Percentiles rank a stretch among this genome's conserved stretches.
phyloP scores from a whole-genome alignment of 257 asterid genomes.

The Solanum pennellii region DNA sequence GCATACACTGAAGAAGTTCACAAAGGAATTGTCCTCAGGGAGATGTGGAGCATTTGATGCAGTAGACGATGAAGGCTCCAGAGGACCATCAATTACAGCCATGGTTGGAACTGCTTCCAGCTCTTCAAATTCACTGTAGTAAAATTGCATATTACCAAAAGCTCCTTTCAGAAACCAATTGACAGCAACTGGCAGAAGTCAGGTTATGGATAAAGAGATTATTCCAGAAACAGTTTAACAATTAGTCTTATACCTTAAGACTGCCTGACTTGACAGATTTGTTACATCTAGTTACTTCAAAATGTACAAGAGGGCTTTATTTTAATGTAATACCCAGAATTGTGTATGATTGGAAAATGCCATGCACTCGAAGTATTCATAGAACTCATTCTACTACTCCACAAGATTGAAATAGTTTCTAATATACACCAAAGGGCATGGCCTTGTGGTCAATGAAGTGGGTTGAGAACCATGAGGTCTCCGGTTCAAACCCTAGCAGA shows the following conservation, averaged over 20 bases:
- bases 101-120: constrained; percentile 87
- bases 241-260: neutral
- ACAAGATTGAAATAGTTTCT: neutral
- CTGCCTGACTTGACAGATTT: neutral
- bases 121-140: constrained; percentile 76
- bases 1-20: constrained; percentile 80
- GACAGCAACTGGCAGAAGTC: neutral
- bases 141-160: neutral
- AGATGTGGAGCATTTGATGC: constrained; percentile 35
- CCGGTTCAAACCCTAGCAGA: neutral
- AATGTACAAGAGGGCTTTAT: neutral
- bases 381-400: neutral
- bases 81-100: constrained; percentile 81
- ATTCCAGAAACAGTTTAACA: neutral
- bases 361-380: neutral
- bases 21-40: constrained; percentile 73
- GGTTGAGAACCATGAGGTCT: neutral
- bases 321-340: neutral
- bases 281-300: neutral
- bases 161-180: neutral
- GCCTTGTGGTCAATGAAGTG: neutral
- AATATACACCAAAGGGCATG: neutral
- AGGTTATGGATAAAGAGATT: neutral
- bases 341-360: neutral
- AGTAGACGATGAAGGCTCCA: constrained; percentile 61